Evolutionary conservation across 352 stramenopile genomes (phyloP), one percentile per base, ranked within the genome.

Genomic region (Pythium pyrilobum): DNA sequence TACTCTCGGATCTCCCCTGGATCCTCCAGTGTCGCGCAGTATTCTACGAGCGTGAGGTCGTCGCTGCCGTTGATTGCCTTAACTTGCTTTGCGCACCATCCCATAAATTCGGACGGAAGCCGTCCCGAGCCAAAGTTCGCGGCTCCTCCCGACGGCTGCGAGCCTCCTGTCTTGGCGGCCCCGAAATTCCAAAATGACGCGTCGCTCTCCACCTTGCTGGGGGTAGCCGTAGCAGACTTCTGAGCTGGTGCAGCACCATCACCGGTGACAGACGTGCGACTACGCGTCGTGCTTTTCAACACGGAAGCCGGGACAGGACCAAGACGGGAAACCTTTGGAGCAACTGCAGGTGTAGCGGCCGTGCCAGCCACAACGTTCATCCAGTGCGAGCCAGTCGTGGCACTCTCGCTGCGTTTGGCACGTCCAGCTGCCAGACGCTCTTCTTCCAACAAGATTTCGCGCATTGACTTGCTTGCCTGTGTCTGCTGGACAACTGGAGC

Each of bases 1-100:
- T 98, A 98, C 66, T 98, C 89, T 38, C 91, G 86, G 49, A 98
- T 98, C 66, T 98, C 95, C 32, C 80, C 82, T 13, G 86, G 77
- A 57, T 98, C 92, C 55, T 97, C 90, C 18, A 99, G 73, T 24
- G 93, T 97, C 66, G 96, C 96, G 62, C 92, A 98, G 59, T 98
- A 99, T 57, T 96, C 78, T 31, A 96, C 70, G 50, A 96, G 60
- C n/a, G 87, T 95, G 59, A 93, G 72, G 53, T 95, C 82, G 15
- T 85, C 77, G 27, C 71, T 82, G 18, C 67, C 71, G 36, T 81
- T 78, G 44, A 95, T 89, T 8, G 69, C 67, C 64, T 90, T 83
- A 41, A 92, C 56, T 56, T 95, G 80, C 72, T 90, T 91, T 20
- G 69, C 46, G 23, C 77, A 83, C 84, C 84, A 95, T 21, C 52